Base-by-base conservation (phyloP, 306 rosid genomes). In the Prunus dulcis region DNA sequence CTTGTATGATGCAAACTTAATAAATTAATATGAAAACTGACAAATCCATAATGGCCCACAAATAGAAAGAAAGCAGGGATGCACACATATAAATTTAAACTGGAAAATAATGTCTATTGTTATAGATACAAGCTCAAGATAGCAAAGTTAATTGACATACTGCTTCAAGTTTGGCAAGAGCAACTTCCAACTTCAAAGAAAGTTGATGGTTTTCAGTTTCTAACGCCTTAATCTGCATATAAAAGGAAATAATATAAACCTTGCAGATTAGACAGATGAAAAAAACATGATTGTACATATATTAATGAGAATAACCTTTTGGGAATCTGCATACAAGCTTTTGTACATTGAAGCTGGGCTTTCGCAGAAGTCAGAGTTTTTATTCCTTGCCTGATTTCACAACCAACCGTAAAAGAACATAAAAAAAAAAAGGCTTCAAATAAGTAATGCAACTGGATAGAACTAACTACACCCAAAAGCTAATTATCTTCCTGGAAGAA, bases 121-220 rank as follows among this genome's bases (percentile, higher is more conserved):
- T n/a, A 62, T 28, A 27, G 12, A 27, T 25, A 12, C 14, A 62
- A 27, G 4, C 14, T 30, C 19, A 28, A 17, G 12, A 6, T 25
- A 15, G 67, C 12, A 14, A 60, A 58, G 20, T 7, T 20, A 56
- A 62, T 27, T 27, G 67, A 62, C 90, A 74, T 92, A 92, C 97
- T 81, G 82, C 84, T 89, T 90, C 93, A 70, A 86, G 51, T 86
- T 90, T 88, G 47, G 84, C 81, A 34, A 82, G 78, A 67, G 92
- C 92, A 74, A 50, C 72, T 80, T 82, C 87, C 53, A 92, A 68
- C 83, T 90, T 84, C 77, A 51, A 75, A 19, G 77, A 25, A 53
- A 91, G 91, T 82, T 64, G 71, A 28, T 9, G 71, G 71, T 88
- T 89, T 81, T 91, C 97, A 5, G 67, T 73, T 52, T 79, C 74